These are phyloP conservation scores for Gillenia trifoliata DNA, from an alignment of 306 rosid genomes.

Conservation along the genomic window DNA sequence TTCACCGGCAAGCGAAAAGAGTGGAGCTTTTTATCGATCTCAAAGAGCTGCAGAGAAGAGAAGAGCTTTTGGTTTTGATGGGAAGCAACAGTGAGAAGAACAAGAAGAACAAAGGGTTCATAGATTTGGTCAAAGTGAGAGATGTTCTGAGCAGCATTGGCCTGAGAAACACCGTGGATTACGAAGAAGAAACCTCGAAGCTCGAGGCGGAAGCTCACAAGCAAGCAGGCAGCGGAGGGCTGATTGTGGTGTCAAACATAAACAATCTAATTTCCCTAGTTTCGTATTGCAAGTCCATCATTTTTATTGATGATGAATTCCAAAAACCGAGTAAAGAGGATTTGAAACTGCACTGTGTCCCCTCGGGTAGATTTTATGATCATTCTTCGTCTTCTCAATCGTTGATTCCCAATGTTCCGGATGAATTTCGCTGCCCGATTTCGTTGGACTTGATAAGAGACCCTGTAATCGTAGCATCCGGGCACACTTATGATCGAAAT, in stretches of 20 bases:
- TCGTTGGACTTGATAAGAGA: conserved; percentile 81
- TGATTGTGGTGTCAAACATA: conserved; percentile 68
- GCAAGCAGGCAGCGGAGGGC: conserved; percentile 91
- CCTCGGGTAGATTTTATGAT: conserved; percentile 27
- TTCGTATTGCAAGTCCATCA: conserved; percentile 53
- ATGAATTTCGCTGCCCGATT: conserved; percentile 91
- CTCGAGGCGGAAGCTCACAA: conserved; percentile 72
- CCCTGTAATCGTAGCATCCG: conserved; percentile 88
- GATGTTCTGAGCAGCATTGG: conserved; percentile 65
- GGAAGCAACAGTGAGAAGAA: conserved; percentile 46
- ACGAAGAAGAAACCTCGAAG: conserved; percentile 66
- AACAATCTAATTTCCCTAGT: conserved; percentile 68
- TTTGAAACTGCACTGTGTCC: conserved; percentile 32
- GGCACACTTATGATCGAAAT: conserved; percentile 74
- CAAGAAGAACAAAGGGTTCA: conserved; percentile 47
- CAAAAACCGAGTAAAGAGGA: conserved; percentile 32
- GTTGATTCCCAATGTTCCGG: conserved; percentile 46
- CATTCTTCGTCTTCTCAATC: conserved; percentile 54
- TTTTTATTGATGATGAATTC: conserved; percentile 42
- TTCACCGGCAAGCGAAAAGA: conserved; percentile 68
- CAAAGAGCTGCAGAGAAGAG: conserved; percentile 52
- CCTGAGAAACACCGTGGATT: conserved; percentile 53
- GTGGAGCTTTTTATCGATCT: conserved; percentile 51
- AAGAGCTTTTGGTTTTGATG: conserved; percentile 60
- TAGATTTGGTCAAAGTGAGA: conserved; percentile 49